Conservation (phyloP, 2,329 filamentous ascomycete genomes). For the Epichloe glyceriae region DNA sequence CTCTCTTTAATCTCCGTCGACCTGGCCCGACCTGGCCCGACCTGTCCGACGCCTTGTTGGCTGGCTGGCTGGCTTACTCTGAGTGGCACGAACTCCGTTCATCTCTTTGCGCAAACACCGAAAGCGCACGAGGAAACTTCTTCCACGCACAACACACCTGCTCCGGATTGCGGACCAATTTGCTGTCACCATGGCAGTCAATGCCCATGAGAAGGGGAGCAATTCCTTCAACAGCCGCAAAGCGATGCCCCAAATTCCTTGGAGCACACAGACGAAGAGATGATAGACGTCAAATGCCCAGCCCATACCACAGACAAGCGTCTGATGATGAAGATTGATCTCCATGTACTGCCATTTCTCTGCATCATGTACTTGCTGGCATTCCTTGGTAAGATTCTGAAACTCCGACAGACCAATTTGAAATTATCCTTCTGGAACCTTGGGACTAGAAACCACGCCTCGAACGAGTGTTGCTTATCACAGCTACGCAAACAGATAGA, state of each 20-base stretch:
- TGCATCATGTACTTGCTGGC: slow-evolving; percentile 59
- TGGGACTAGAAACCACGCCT: too few species aligned
- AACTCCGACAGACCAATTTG: neutral
- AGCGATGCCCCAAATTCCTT: neutral
- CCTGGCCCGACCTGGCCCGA: too few species aligned
- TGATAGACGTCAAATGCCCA: slow-evolving; percentile 24
- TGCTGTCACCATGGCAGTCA: slow-evolving; percentile 8
- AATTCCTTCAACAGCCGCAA: slow-evolving; percentile 8
- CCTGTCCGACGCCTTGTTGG: too few species aligned
- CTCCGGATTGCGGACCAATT: neutral
- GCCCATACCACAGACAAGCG: slow-evolving; percentile 47
- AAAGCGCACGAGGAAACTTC: neutral
- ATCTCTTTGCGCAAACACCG: neutral
- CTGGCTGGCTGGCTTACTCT: too few species aligned
- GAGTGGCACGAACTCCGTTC: neutral
- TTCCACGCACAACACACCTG: neutral
- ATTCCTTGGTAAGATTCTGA: slow-evolving; percentile 38
- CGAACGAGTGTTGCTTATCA: too few species aligned
- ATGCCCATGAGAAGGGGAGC: slow-evolving; percentile 9
- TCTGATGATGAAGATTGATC: slow-evolving; percentile 58
- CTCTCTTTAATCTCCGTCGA: too few species aligned
- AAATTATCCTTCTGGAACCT: too few species aligned
- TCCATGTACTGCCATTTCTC: slow-evolving; percentile 58
- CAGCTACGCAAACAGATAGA: slow-evolving; percentile 29
- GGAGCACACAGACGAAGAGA: neutral